Conservation (phyloP, 768 basidiomycete genomes). For the Auriculariales sp. region DNA sequence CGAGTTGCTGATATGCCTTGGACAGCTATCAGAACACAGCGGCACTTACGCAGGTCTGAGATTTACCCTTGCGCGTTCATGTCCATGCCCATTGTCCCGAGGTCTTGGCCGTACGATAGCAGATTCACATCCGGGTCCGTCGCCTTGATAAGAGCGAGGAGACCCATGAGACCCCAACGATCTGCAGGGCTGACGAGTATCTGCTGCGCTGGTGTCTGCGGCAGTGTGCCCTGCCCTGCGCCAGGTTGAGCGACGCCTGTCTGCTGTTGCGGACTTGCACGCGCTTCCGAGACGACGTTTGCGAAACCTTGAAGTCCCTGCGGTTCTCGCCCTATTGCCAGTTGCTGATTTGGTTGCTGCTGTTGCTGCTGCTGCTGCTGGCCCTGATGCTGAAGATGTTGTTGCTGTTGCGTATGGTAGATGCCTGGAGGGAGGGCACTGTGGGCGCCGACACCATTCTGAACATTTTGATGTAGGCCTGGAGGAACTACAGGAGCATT, state of each 20-base stretch:
- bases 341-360: slow-evolving; percentile 15
- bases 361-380: slow-evolving; percentile 19
- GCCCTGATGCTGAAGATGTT: slow-evolving; percentile 31
- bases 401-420: too few relatives aligned
- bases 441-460: too few relatives aligned
- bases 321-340: too few relatives aligned
- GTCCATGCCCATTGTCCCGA: slow-evolving; percentile 85
- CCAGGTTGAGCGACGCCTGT: slow-evolving; percentile 3
- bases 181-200: slow-evolving; percentile 86
- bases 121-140: slow-evolving; percentile 73
- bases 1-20: background rate
- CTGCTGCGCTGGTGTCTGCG: slow-evolving; percentile 87
- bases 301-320: too few relatives aligned
- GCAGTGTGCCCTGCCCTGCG: slow-evolving; percentile 24
- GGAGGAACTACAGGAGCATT: too few relatives aligned
- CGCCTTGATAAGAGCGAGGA: slow-evolving; percentile 78
- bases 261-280: background rate
- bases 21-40: background rate
- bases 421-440: too few relatives aligned
- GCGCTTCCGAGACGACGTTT: background rate
- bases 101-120: slow-evolving; percentile 77
- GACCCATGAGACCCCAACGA: slow-evolving; percentile 81
- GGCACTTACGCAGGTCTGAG: background rate
- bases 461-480: too few relatives aligned
- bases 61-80: slow-evolving; percentile 72